A percentile compares a stretch with the other conserved stretches of the same genome.
These are phyloP conservation scores for Neoboletus brunneissimus DNA, from an alignment of 768 basidiomycete species.

Conservation along the genomic window DNA sequence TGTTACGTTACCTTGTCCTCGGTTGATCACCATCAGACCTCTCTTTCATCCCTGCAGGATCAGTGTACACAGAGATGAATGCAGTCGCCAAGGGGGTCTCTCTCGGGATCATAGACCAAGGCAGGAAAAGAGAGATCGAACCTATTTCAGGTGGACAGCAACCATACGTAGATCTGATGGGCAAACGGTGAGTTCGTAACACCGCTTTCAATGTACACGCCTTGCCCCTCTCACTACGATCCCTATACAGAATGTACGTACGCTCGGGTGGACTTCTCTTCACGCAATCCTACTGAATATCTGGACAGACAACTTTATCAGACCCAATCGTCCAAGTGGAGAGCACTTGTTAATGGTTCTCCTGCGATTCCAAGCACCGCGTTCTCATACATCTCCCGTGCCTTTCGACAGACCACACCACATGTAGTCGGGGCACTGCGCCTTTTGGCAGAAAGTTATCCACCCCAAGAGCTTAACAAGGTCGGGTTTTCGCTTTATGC, in stretches of 20 bases:
- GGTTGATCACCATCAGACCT: neutral
- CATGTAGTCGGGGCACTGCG: slow-evolving; percentile 74
- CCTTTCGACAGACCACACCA: slow-evolving; percentile 78
- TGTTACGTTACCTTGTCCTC: neutral
- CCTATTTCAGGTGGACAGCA: slow-evolving; percentile 58
- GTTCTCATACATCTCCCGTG: slow-evolving; percentile 77
- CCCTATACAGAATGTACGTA: slow-evolving; percentile 40
- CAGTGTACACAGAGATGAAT: slow-evolving; percentile 92
- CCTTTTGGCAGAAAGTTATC: slow-evolving; percentile 61
- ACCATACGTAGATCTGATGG: slow-evolving; percentile 85
- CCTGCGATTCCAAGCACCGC: slow-evolving; percentile 73
- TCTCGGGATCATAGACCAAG: slow-evolving; percentile 69
- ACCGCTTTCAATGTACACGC: neutral
- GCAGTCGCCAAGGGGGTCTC: slow-evolving; percentile 82
- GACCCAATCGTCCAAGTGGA: slow-evolving; percentile 69
- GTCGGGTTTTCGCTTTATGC: slow-evolving; percentile 79
- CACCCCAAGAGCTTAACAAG: slow-evolving; percentile 55
- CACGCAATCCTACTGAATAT: neutral
- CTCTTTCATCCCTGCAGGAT: slow-evolving; percentile 48
- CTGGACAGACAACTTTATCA: slow-evolving; percentile 70
- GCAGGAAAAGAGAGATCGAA: slow-evolving; percentile 53
- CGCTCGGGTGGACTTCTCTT: neutral
- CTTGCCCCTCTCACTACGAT: neutral
- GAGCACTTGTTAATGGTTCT: slow-evolving; percentile 70
- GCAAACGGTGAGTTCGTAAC: slow-evolving; percentile 49